phyloP scores from a whole-genome alignment of 257 asterid species.

The Cruciata laevipes region DNA sequence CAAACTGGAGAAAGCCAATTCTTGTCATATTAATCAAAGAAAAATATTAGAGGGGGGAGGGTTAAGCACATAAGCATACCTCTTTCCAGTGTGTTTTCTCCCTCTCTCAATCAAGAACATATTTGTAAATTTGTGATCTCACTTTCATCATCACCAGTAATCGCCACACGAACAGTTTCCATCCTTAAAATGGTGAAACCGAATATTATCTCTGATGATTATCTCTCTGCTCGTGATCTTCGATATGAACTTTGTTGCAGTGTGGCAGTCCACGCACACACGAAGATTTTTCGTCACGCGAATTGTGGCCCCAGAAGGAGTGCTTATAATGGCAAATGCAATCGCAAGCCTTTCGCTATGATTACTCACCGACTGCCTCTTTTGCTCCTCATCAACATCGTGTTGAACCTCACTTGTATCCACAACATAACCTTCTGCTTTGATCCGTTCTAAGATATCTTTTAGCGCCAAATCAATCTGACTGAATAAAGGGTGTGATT shows the following conservation, averaged over 20 bases:
- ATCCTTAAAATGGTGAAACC: conserved; percentile 57
- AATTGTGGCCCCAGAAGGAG: conserved; percentile 48
- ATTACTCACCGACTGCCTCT: conserved; percentile 28
- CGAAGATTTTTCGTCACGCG: conserved; percentile 61
- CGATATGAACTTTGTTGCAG: conserved; percentile 51
- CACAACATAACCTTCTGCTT: conserved; percentile 49
- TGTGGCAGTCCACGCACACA: conserved; percentile 63
- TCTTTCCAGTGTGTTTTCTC: background rate
- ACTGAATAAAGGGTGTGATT: conserved; percentile 48
- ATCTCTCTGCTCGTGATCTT: conserved; percentile 46
- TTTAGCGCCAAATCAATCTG: conserved; percentile 36
- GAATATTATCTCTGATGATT: conserved; percentile 44
- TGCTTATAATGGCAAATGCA: conserved; percentile 47
- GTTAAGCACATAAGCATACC: background rate
- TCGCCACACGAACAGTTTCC: conserved; percentile 63
- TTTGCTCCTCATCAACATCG: conserved; percentile 65
- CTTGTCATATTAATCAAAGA: background rate
- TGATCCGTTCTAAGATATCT: conserved; percentile 45
- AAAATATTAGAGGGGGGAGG: background rate
- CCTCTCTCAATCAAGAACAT: background rate
- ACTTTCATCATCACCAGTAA: conserved; percentile 42
- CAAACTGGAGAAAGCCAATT: background rate
- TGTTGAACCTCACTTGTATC: conserved; percentile 42
- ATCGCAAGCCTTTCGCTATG: conserved; percentile 60
- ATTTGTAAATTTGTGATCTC: background rate